A percentile compares a stretch with the other conserved stretches of the same genome.
phyloP scores from a whole-genome alignment of 441 rosid species.

The Iberis amara region DNA sequence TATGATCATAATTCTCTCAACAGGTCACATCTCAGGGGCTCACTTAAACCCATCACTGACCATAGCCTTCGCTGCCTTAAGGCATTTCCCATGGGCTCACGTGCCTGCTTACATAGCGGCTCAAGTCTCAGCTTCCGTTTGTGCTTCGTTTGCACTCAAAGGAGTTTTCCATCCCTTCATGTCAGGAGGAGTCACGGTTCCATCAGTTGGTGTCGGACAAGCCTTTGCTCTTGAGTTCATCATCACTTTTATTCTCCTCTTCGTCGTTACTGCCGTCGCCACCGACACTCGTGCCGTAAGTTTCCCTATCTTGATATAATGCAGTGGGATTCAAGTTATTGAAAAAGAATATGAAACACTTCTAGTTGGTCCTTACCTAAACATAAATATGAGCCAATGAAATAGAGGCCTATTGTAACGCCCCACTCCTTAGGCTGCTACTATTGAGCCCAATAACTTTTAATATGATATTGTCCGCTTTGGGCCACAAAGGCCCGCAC shows the following conservation, averaged over 20 bases:
- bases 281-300: slow-evolving; percentile 76
- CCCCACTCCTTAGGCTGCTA: no score
- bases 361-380: no score
- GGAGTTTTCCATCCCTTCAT: slow-evolving; percentile 74
- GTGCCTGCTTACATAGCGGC: slow-evolving; percentile 88
- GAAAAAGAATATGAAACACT: no score
- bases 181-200: slow-evolving; percentile 92
- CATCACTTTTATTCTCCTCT: slow-evolving; percentile 59
- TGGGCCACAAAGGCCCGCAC: no score
- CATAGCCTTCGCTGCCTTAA: slow-evolving; percentile 80
- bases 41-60: slow-evolving; percentile 94
- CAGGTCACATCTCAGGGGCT: slow-evolving; percentile 95
- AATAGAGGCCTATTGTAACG: no score
- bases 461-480: no score
- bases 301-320: neutral
- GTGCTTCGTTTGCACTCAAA: slow-evolving; percentile 89
- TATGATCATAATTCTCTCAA: slow-evolving; percentile 80
- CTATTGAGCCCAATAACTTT: no score
- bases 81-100: slow-evolving; percentile 90
- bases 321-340: no score
- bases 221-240: slow-evolving; percentile 73
- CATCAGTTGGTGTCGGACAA: slow-evolving; percentile 50
- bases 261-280: slow-evolving; percentile 69
- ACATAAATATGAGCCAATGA: no score
- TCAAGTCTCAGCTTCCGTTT: slow-evolving; percentile 82